These are phyloP conservation scores for Suillus spraguei DNA, from an alignment of 768 basidiomycete species.

Conservation along the genomic window DNA sequence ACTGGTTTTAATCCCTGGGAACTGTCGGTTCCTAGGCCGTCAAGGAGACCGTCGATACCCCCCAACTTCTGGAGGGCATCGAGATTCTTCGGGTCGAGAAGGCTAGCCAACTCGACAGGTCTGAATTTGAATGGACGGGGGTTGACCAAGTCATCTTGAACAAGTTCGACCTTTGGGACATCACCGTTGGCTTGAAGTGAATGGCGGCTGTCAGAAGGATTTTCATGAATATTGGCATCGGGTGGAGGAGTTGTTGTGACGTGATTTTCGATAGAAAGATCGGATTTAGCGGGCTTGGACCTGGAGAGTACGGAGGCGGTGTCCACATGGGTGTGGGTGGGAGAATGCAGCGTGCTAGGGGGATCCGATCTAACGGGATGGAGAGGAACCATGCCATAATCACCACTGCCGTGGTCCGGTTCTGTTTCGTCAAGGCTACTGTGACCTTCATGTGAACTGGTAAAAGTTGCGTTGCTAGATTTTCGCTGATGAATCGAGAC, in stretches of 20 bases:
- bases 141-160: slow-evolving; percentile 49
- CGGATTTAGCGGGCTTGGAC: slow-evolving; percentile 18
- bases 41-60: slow-evolving; percentile 66
- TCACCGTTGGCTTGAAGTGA: slow-evolving; percentile 25
- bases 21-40: slow-evolving; percentile 71
- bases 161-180: slow-evolving; percentile 26
- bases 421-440: slow-evolving; percentile 48
- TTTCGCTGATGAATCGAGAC: slow-evolving; percentile 50
- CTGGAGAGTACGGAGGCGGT: slow-evolving; percentile 34
- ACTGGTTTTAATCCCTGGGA: slow-evolving; percentile 44
- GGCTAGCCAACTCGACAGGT: slow-evolving; percentile 75
- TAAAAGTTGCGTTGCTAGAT: slow-evolving; percentile 56
- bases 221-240: neutral
- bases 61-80: slow-evolving; percentile 68
- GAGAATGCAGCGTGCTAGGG: slow-evolving; percentile 38
- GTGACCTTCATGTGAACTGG: slow-evolving; percentile 43
- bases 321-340: slow-evolving; percentile 41
- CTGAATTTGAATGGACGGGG: slow-evolving; percentile 74
- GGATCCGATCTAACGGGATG: slow-evolving; percentile 39
- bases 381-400: slow-evolving; percentile 30
- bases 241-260: slow-evolving; percentile 11
- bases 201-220: slow-evolving; percentile 19
- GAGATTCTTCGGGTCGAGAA: slow-evolving; percentile 89
- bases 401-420: slow-evolving; percentile 41
- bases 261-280: slow-evolving; percentile 12